Evolutionary conservation across 192 early-diverging fungal genomes (phyloP), one percentile per base, ranked within the genome.

Genomic region (Entomortierella parvispora): DNA sequence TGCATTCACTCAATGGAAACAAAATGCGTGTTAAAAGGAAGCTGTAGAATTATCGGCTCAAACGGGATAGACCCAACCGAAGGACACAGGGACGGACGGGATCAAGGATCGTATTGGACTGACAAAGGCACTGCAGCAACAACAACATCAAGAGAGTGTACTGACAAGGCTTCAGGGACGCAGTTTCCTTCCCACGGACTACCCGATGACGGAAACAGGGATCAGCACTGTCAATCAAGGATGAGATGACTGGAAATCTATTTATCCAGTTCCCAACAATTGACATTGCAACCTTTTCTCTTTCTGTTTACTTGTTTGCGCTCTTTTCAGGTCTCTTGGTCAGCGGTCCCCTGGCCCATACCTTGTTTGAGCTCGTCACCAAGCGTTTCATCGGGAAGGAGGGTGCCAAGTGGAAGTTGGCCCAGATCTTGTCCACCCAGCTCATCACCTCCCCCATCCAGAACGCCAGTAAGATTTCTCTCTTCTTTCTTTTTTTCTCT

Each of bases 401-500:
- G 49, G 89, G 84, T 47, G 80, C 83, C 62, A 65, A 83, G 63
- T 88, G 86, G 62, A 90, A 89, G 61, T 66, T 97, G 50, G 71
- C 89, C 55, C 89, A 93, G 64, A 85, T 95, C 29, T 68, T 97
- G 60, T 87, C 85, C 32, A 81, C 87, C 55, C 92, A 94, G 71
- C 75, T 97, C 26, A 80, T 95, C 56, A 89, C 95, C 55, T 90
- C 92, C 44, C 95, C 95, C 20, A 93, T 95, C 61, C 89, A 92
- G 76, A 95, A 95, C 81, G 84, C 92, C 61, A 89, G 90, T 92
- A 83, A 64, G 82, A 63, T 15, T 23, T 32, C 28, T 31, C 34
- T 15, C 18, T 58, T 58, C 15, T 15, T 29, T 51, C 22, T 34
- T 45, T 20, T 4, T 12, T 10, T 22, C 23, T 58, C 15, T 33